Evolutionary conservation across 1,284 basidiomycete genomes (phyloP), one percentile per base, ranked within the genome.

Genomic region (Rhodotorula sp.): DNA sequence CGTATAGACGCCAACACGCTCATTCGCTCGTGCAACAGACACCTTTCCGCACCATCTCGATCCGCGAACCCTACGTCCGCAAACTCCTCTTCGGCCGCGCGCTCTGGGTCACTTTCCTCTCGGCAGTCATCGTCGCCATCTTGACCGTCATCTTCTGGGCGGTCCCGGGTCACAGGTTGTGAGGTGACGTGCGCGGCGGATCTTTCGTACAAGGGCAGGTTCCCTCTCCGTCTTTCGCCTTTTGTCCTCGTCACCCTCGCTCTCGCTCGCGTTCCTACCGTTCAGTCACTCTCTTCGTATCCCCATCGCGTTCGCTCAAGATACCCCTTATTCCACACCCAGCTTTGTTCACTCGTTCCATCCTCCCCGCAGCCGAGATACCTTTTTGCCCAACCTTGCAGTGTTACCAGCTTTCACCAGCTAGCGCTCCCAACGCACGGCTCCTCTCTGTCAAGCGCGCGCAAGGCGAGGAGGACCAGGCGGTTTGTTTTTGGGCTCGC

Each of bases 51-150:
- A 90, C 91, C 10, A 88, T 97, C 63, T 85, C 84, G 34, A 92
- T 99, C 66, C 87, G 89, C 60, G 95, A 99, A 81, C 89, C 88
- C 29, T 98, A 97, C 78, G 93, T 99, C 74, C 88, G 87, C 82
- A 92, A 91, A 79, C 84, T 98, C 22, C 84, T 98, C 6, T 79
- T 92, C 32, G 90, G 92, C 36, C 88, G 94, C 32, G 91, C 93
- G 87, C 47, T 74, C 36, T 76, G 75, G 74, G 74, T 77, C 60
- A 74, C 71, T 19, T 67, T 76, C 72, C 84, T 94, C 49, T 88
- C 91, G 48, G 84, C 86, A 4, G 82, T 86, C 52, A 86, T 90
- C 74, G 86, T 88, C 61, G 86, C 88, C 4, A 88, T 86, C n/a
- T 82, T 94, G 70, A 92, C 91, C 8, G 83, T 94, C 77, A 81